Conservation (phyloP, 2,329 filamentous ascomycete species). For the Trichoderma guizhouense region DNA sequence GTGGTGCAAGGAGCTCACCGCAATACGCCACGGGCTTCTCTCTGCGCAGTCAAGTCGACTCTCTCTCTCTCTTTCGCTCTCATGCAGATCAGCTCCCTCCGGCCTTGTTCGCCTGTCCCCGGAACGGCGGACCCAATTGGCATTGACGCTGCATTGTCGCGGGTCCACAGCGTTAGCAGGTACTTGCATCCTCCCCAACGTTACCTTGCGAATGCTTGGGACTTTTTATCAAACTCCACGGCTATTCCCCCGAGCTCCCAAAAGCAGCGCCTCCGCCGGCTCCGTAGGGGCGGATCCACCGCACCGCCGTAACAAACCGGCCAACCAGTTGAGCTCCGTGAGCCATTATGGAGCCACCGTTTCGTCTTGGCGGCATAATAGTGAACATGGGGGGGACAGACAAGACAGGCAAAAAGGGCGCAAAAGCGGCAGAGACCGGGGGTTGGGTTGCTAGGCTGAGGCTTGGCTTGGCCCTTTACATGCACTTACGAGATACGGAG, state of each 20-base stretch:
- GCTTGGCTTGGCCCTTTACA: not conserved
- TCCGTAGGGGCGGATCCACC: constrained; percentile 3
- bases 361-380: constrained; percentile 11
- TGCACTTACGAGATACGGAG: not conserved
- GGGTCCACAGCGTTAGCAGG: constrained; percentile 1
- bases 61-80: not conserved
- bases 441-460: not conserved
- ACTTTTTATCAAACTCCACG: constrained; percentile 1
- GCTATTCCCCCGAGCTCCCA: constrained; percentile 2
- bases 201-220: constrained; percentile 1
- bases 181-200: constrained; percentile 8
- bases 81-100: not conserved
- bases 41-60: not conserved
- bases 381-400: not conserved
- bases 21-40: not conserved
- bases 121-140: constrained; percentile 3
- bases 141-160: not conserved
- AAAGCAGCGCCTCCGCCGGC: constrained; percentile 17
- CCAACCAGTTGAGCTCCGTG: constrained; percentile 5
- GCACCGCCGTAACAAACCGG: constrained; percentile 13
- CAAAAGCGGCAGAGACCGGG: not conserved
- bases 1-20: not conserved
- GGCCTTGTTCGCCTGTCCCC: not conserved
- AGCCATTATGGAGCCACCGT: constrained; percentile 12
- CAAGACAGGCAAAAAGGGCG: constrained; percentile 3